phyloP scores from a whole-genome alignment of 2,329 filamentous ascomycete species.

The Sodiomyces alkalinus region DNA sequence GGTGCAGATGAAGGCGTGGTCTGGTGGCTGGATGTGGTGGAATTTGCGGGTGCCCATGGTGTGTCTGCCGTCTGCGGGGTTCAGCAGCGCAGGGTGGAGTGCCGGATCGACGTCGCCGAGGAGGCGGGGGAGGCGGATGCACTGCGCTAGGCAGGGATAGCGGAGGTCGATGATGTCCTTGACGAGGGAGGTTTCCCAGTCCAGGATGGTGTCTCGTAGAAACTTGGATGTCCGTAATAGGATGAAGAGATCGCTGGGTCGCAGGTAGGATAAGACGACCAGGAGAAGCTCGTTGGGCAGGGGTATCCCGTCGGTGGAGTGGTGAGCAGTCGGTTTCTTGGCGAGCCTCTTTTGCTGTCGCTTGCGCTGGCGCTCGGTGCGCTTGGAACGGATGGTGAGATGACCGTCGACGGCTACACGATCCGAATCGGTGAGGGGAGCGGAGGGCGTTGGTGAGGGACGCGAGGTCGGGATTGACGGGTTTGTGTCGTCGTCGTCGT shows the following conservation, averaged over 20 bases:
- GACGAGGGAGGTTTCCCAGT: slow-evolving; percentile 27
- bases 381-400: slow-evolving; percentile 6
- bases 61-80: slow-evolving; percentile 17
- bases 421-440: slow-evolving; percentile 5
- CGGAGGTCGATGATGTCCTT: slow-evolving; percentile 26
- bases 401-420: slow-evolving; percentile 3
- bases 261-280: slow-evolving; percentile 27
- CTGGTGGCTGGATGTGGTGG: slow-evolving; percentile 32
- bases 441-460: too few species aligned
- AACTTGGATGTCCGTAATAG: slow-evolving; percentile 25
- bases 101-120: slow-evolving; percentile 22
- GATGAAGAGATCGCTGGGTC: slow-evolving; percentile 33
- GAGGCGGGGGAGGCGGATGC: slow-evolving; percentile 33
- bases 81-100: slow-evolving; percentile 22
- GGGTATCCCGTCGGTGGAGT: slow-evolving; percentile 21
- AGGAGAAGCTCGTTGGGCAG: slow-evolving; percentile 38
- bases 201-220: slow-evolving; percentile 25
- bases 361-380: slow-evolving; percentile 6
- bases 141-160: slow-evolving; percentile 33
- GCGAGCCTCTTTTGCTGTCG: slow-evolving; percentile 4
- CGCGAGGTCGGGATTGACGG: too few species aligned
- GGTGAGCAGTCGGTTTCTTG: background rate
- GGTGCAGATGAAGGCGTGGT: slow-evolving; percentile 34
- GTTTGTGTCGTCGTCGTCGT: too few species aligned
- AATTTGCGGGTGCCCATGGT: slow-evolving; percentile 29